phyloP scores from a whole-genome alignment of 1,139 yeast species.

The Lodderomyces margitis region DNA sequence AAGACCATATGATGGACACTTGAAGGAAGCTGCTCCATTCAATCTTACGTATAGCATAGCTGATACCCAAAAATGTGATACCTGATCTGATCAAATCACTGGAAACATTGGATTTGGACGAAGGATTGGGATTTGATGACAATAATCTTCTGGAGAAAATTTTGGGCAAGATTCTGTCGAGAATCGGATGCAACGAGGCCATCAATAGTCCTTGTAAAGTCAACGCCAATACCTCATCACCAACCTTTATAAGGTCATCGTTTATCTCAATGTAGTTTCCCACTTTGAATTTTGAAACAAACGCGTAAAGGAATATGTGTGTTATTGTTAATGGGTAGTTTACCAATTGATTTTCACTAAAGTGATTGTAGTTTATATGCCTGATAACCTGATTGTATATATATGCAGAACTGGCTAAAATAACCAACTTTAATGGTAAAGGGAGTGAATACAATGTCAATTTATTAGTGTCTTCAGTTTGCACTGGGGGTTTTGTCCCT shows the following conservation, averaged over 20 bases:
- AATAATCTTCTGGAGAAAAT: slow-evolving; percentile 27
- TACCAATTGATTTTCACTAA: slow-evolving; percentile 29
- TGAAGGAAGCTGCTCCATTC: slow-evolving; percentile 79
- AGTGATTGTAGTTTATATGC: slow-evolving; percentile 51
- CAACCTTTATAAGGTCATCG: slow-evolving; percentile 8
- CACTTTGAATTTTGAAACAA: slow-evolving; percentile 28
- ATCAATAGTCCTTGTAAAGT: slow-evolving; percentile 56
- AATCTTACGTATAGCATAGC: slow-evolving; percentile 77
- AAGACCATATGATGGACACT: slow-evolving; percentile 71
- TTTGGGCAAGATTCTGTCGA: slow-evolving; percentile 51
- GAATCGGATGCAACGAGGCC: slow-evolving; percentile 61
- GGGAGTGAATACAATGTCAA: slow-evolving; percentile 11
- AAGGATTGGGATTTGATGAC: slow-evolving; percentile 32
- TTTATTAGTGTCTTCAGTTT: neutral
- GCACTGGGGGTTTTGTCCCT: neutral
- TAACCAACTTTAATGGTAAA: slow-evolving; percentile 22
- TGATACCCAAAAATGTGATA: slow-evolving; percentile 78
- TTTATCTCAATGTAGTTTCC: slow-evolving; percentile 10
- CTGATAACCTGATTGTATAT: slow-evolving; percentile 50
- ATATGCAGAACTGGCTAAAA: slow-evolving; percentile 46
- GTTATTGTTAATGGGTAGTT: slow-evolving; percentile 36
- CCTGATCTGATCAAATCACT: slow-evolving; percentile 53
- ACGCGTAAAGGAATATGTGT: slow-evolving; percentile 31
- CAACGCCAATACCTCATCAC: slow-evolving; percentile 30
- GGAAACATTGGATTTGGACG: slow-evolving; percentile 24